These are phyloP conservation scores for Raffaelea deltoideospora DNA, from an alignment of 2,329 filamentous ascomycete species.

Conservation along the genomic window DNA sequence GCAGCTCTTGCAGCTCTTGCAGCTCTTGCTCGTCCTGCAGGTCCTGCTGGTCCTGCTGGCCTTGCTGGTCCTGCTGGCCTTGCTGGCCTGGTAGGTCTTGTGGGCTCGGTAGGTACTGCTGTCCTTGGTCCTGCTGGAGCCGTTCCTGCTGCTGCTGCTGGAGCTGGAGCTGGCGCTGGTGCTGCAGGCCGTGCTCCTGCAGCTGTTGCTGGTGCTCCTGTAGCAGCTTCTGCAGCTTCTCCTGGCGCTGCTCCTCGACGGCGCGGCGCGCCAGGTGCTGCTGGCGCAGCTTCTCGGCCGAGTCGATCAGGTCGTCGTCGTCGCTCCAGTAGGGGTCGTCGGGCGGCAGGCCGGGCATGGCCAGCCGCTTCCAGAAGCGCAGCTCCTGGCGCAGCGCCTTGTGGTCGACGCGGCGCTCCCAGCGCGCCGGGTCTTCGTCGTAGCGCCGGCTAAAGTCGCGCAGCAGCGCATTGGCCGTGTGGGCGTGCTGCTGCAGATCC, in stretches of 20 bases:
- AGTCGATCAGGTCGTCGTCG: constrained; percentile 49
- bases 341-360: constrained; percentile 38
- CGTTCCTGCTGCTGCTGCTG: constrained; percentile 7
- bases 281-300: constrained; percentile 41
- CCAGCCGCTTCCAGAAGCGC: constrained; percentile 50
- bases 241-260: constrained; percentile 18
- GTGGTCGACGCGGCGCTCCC: constrained; percentile 37
- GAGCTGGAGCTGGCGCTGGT: constrained; percentile 13
- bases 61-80: constrained; percentile 1
- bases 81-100: too few relatives aligned
- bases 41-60: constrained; percentile 1
- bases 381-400: constrained; percentile 40
- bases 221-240: constrained; percentile 12
- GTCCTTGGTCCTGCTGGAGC: constrained; percentile 1
- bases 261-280: constrained; percentile 30
- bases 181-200: constrained; percentile 15
- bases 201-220: constrained; percentile 12
- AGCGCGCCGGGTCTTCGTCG: constrained; percentile 38
- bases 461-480: constrained; percentile 39
- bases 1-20: constrained; percentile 5
- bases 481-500: constrained; percentile 48
- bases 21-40: background rate
- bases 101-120: too few relatives aligned
- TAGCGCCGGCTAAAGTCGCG: constrained; percentile 40
- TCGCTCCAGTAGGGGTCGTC: constrained; percentile 49